Evolutionary conservation across 108 stramenopile genomes (phyloP).

Genomic region (Asterionellopsis glacialis): DNA sequence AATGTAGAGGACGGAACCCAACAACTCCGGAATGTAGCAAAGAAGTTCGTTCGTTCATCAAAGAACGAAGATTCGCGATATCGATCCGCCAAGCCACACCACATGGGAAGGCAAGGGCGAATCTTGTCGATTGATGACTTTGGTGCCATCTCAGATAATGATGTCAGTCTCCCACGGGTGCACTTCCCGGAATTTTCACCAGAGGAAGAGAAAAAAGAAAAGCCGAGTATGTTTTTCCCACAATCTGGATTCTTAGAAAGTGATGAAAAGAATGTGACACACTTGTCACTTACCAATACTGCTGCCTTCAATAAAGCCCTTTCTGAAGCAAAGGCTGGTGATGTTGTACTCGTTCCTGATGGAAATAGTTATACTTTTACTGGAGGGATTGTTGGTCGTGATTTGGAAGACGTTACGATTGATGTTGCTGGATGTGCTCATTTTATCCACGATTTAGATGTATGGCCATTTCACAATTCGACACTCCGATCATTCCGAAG

Average conservation of each 20-base stretch:
- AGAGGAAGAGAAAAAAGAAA: no score
- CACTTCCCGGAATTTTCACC: no score
- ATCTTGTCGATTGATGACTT: no score
- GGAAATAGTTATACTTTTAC: conserved; percentile 9
- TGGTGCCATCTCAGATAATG: no score
- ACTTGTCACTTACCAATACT: conserved; percentile 13
- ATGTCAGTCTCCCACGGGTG: no score
- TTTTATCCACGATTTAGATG: conserved; percentile 5
- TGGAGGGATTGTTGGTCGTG: conserved; percentile 16
- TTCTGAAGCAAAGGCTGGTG: conserved; percentile 14
- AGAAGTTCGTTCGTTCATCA: no score
- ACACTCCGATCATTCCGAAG: conserved; percentile 8
- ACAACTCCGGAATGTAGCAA: no score
- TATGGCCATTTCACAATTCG: conserved; percentile 7
- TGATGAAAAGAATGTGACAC: neutral
- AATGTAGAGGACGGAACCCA: no score
- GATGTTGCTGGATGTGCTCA: conserved; percentile 17
- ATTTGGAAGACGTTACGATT: conserved; percentile 7
- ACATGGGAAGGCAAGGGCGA: no score
- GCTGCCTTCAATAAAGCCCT: conserved; percentile 14
- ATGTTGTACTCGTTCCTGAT: conserved; percentile 7
- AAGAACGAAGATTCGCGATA: no score
- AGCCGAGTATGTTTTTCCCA: no score
- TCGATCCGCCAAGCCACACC: no score
- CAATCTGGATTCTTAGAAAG: neutral